Base-by-base conservation (phyloP, 2,329 filamentous ascomycete genomes). In the Westerdykella sp. region DNA sequence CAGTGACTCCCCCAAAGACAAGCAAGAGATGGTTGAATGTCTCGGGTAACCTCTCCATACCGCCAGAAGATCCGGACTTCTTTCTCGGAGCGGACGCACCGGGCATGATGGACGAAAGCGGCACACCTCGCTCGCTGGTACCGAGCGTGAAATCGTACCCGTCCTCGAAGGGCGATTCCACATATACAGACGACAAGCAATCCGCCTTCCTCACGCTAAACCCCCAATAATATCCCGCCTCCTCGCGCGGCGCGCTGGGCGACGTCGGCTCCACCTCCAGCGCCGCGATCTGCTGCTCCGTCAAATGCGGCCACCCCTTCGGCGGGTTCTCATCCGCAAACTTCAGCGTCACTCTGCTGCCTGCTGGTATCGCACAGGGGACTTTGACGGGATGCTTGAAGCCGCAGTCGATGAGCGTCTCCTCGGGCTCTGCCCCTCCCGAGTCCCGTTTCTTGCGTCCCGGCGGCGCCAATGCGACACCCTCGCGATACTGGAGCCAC, bases 181-280 rank as follows among this genome's bases (percentile, higher is more conserved):
- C 89, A 57, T 91, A 89, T 6, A 94, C 80, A 5, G 76, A 71
- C 5, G 85, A 85, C 5, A 95, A 74, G 2, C 79, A 83, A 4
- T 67, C 57, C 30, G 82, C 82, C 48, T 76, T 79, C 21, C 88
- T 79, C 3, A 89, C 80, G 7, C 72, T 76, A 65, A 85, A 95
- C 37, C 88, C 88, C 87, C 88, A 95, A 69, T 90, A 94, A 67
- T 88, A 93, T 0, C 88, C 88, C 1, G 73, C 79, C 50, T 89
- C 80, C 41, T 84, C 83, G 44, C 87, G 77, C 1, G 88, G 88
- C 3, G 76, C 70, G 21, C 77, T 72, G 0, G 87, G 85, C 30
- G 82, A 74, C 2, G 91, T 82, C 13, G 83, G 78, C 42, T 81
- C 75, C 1, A 78, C 80, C 2, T 57, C 53, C 4, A 71, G 44